Base-by-base conservation (phyloP, 345 rosid species). In the Turnera subulata region DNA sequence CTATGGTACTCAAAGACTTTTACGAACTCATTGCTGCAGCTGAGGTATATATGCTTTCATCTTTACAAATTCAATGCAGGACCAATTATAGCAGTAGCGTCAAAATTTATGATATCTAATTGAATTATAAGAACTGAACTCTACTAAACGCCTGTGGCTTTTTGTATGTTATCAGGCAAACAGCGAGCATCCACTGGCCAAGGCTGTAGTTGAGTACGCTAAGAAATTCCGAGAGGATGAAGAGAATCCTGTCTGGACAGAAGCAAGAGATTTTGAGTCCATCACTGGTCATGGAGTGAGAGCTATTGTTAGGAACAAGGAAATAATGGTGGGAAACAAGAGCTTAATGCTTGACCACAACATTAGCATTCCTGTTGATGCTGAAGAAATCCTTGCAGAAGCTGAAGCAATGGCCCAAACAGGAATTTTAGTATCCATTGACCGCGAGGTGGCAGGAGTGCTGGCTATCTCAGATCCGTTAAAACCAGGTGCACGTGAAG, bases 111-210 rank as follows among this genome's bases (percentile, higher is more conserved):
- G n/a, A n/a, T n/a, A n/a, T n/a, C n/a, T n/a, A n/a, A n/a, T n/a
- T n/a, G n/a, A n/a, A n/a, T n/a, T n/a, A n/a, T 14, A 20, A 10
- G 17, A 29, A 9, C 10, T 8, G 15, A 44, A 35, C 11, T 18
- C 14, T 52, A 18, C 35, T 9, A 22, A 11, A 45, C 16, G 24
- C 5, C 51, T 16, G 20, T 46, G 20, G 15, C 8, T 7, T 14
- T 32, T 47, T 20, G 6, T 40, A 25, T 45, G 16, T 47, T 33
- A 32, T 20, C 62, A 91, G 95, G 83, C 71, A 13, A 85, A 93
- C 63, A 93, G 99, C 48, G 97, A 89, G 70, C 99, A 93, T 37
- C 97, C 99, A 12, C 74, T 93, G 63, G 99, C 82, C 20, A 92
- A 92, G 78, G 91, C 97, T 43, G 66, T 82, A 35, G 93, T 93